A percentile compares a stretch with the other conserved stretches of the same genome.
Evolutionary conservation across 495 filamentous ascomycete species (phyloP).

Genomic region (Annulohypoxylon nitens): DNA sequence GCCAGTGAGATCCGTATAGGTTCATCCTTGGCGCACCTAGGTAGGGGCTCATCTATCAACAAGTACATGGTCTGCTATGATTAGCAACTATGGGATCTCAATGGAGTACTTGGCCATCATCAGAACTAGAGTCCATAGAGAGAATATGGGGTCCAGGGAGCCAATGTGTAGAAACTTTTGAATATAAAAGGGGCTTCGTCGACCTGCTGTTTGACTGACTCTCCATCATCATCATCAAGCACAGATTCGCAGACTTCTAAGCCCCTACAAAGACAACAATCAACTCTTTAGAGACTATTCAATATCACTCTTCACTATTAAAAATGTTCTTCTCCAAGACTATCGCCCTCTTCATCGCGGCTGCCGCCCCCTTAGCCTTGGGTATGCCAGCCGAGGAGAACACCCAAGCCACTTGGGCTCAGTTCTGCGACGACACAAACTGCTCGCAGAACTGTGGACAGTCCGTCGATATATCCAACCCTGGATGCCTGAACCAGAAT

Average conservation of each 20-base stretch:
- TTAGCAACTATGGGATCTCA: too few relatives aligned
- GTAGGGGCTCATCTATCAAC: too few relatives aligned
- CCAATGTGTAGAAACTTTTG: background rate
- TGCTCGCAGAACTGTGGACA: slow-evolving; percentile 9
- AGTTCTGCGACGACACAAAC: slow-evolving; percentile 7
- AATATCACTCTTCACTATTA: background rate
- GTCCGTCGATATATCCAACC: background rate
- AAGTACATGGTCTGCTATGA: too few relatives aligned
- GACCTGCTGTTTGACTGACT: background rate
- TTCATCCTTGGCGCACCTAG: background rate
- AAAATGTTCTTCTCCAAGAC: slow-evolving; percentile 14
- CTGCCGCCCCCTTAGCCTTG: background rate
- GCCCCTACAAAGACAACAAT: background rate
- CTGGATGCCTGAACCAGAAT: slow-evolving; percentile 6
- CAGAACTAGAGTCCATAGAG: background rate
- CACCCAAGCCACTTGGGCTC: slow-evolving; percentile 4
- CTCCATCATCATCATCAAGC: background rate
- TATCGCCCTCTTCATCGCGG: slow-evolving; percentile 1
- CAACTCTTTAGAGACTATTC: background rate
- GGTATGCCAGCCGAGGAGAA: background rate
- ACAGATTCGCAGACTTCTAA: background rate
- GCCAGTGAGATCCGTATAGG: background rate
- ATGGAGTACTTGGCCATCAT: background rate
- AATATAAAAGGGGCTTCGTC: slow-evolving; percentile 1
- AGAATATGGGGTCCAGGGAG: background rate